These are phyloP conservation scores for Citropsis articulata DNA, from an alignment of 345 rosid species.

Conservation along the genomic window DNA sequence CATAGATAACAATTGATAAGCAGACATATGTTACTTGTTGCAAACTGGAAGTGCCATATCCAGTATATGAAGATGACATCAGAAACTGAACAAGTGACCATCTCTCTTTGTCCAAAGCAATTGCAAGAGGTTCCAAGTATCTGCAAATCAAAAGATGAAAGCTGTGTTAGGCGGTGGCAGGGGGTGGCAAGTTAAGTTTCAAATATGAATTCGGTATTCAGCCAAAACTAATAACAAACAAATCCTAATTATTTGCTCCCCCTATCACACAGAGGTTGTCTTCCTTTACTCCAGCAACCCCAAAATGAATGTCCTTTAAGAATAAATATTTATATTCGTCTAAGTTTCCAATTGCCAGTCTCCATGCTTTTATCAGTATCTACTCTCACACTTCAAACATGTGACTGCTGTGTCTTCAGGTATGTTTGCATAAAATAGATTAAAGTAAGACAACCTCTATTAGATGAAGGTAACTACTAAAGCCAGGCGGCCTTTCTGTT, in stretches of 20 bases:
- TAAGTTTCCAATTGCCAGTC: background rate
- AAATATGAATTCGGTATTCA: background rate
- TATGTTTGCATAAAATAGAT: background rate
- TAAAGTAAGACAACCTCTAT: background rate
- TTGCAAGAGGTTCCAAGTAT: slow-evolving; percentile 91
- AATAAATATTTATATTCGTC: background rate
- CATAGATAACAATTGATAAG: background rate
- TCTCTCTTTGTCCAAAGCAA: slow-evolving; percentile 86
- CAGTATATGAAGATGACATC: slow-evolving; percentile 84
- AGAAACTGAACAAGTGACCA: slow-evolving; percentile 94
- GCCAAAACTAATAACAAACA: background rate
- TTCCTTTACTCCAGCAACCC: background rate
- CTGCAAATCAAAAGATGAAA: slow-evolving; percentile 36
- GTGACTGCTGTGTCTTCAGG: background rate
- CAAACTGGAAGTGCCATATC: slow-evolving; percentile 90
- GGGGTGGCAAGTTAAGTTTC: background rate
- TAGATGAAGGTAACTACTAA: background rate
- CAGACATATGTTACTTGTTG: slow-evolving; percentile 59
- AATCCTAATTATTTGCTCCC: background rate
- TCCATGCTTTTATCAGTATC: background rate
- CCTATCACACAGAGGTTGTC: background rate
- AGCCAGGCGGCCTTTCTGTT: background rate
- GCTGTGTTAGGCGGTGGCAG: background rate
- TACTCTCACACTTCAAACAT: background rate
- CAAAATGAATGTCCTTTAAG: slow-evolving; percentile 1